Conservation (phyloP, 768 basidiomycete species). For the Phaeotremella skinneri region DNA sequence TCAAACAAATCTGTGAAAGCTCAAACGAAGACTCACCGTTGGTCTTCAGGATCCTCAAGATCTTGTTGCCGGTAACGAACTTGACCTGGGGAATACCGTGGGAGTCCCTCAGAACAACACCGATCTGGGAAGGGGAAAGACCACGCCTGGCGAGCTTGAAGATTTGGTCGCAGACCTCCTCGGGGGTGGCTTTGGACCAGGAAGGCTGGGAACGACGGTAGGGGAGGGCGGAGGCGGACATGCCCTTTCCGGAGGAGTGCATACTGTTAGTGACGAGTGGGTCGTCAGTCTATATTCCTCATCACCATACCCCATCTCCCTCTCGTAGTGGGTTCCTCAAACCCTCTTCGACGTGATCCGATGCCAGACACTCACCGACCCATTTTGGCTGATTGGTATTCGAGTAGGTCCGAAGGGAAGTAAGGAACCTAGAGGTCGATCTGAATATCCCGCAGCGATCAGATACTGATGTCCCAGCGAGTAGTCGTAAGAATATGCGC, state of each 20-base stretch:
- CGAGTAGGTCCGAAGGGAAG: background rate
- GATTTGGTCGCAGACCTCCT: slow-evolving; percentile 94
- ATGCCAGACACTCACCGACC: slow-evolving; percentile 43
- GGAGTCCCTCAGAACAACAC: slow-evolving; percentile 95
- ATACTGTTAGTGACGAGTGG: slow-evolving; percentile 63
- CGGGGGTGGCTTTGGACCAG: slow-evolving; percentile 95
- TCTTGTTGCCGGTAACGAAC: slow-evolving; percentile 98
- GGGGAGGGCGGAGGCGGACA: slow-evolving; percentile 96
- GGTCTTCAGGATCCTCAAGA: slow-evolving; percentile 93
- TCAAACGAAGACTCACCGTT: slow-evolving; percentile 63
- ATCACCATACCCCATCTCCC: background rate
- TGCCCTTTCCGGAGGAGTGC: slow-evolving; percentile 99
- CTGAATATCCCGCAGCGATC: background rate
- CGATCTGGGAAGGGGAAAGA: slow-evolving; percentile 95
- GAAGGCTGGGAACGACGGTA: slow-evolving; percentile 91
- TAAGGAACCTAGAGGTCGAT: background rate
- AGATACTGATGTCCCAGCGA: background rate
- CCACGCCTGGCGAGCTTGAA: slow-evolving; percentile 96
- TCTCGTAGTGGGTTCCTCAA: background rate
- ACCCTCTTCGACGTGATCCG: background rate
- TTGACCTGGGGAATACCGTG: slow-evolving; percentile 98
- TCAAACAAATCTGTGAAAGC: background rate
- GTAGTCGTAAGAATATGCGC: background rate
- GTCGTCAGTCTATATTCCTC: background rate
- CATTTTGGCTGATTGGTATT: slow-evolving; percentile 41